Evolutionary conservation across 305 asterid genomes (phyloP).

Genomic region (Euphrasia arctica): DNA sequence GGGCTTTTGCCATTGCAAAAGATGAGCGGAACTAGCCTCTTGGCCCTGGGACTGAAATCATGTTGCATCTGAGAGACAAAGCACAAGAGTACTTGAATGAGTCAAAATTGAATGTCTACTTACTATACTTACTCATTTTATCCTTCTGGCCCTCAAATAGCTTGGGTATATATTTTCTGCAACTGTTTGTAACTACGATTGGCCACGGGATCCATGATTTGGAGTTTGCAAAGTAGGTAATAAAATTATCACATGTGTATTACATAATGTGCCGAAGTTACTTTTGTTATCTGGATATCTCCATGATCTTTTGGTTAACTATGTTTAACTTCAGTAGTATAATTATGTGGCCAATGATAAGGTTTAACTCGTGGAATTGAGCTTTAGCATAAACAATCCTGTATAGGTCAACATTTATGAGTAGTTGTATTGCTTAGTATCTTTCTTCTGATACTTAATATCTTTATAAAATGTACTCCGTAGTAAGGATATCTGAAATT

Average conservation of each 20-base stretch:
- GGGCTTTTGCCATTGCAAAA: slow-evolving; percentile 79
- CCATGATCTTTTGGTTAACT: no score
- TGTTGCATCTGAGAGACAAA: slow-evolving; percentile 77
- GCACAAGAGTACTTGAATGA: slow-evolving; percentile 81
- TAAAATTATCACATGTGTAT: no score
- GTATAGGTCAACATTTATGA: neutral
- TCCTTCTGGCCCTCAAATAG: neutral
- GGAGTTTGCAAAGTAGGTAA: no score
- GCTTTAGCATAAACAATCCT: neutral
- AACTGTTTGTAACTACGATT: slow-evolving; percentile 10
- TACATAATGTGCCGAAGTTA: no score
- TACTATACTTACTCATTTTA: neutral
- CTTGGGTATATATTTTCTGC: neutral
- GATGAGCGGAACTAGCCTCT: slow-evolving; percentile 84
- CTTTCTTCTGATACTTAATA: neutral
- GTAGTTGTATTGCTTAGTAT: neutral
- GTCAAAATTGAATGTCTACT: slow-evolving; percentile 60
- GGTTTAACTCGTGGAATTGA: no score
- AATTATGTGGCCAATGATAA: no score
- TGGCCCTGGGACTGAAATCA: slow-evolving; percentile 87
- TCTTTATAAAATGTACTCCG: neutral
- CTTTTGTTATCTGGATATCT: no score
- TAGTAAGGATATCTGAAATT: neutral
- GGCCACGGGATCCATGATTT: slow-evolving; percentile 4
- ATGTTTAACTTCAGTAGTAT: no score